Evolutionary conservation across 257 asterid species (phyloP).

Genomic region (Rauvolfia tetraphylla): DNA sequence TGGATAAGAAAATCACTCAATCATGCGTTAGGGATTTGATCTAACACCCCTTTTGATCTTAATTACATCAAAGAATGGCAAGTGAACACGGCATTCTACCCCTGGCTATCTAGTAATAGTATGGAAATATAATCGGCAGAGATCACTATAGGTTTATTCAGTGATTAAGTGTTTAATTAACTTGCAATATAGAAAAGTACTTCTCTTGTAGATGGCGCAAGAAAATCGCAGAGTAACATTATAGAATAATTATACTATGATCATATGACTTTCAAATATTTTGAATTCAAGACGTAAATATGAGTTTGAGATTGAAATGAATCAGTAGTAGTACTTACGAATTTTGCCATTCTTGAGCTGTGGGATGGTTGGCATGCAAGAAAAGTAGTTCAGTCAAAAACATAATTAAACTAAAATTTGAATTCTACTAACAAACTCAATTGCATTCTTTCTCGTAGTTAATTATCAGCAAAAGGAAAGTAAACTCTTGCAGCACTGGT

Average conservation of each 20-base stretch:
- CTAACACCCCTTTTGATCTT: not conserved
- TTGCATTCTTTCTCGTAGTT: not conserved
- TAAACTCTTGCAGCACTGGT: not conserved
- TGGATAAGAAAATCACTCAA: slow-evolving; percentile 36
- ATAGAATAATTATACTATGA: not conserved
- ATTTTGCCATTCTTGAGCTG: not conserved
- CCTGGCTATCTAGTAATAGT: not conserved
- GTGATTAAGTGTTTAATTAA: not conserved
- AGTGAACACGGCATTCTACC: not conserved
- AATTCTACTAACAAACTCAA: not conserved
- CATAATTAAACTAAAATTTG: not conserved
- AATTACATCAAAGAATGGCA: not conserved
- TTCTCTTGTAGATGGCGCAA: too few species aligned
- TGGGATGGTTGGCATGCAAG: not conserved
- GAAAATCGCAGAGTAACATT: too few species aligned
- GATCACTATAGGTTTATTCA: too few species aligned
- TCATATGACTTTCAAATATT: too few species aligned
- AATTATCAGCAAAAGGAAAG: not conserved
- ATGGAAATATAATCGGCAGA: too few species aligned
- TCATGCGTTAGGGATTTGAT: slow-evolving; percentile 13
- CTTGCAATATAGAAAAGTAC: too few species aligned
- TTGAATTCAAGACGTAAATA: too few species aligned
- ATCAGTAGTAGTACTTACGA: too few species aligned
- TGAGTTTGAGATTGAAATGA: too few species aligned
- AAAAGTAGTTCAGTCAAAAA: not conserved